phyloP scores from a whole-genome alignment of 495 filamentous ascomycete species.

The Penicillium paxilli region DNA sequence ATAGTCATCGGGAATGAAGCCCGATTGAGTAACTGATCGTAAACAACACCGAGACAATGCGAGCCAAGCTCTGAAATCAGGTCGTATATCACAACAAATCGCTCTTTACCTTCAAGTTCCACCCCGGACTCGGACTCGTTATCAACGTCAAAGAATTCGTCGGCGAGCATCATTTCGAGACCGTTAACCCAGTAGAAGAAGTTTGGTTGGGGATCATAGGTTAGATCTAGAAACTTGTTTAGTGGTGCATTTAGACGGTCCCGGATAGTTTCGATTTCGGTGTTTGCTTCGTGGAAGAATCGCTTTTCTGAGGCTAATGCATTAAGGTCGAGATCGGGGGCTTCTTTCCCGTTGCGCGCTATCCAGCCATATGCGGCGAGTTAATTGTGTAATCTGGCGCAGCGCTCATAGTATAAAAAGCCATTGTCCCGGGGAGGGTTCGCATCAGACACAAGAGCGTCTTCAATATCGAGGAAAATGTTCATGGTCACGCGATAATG shows the following conservation, averaged over 20 bases:
- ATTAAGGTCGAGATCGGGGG: conserved; percentile 17
- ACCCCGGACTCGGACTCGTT: conserved; percentile 12
- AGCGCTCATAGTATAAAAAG: conserved; percentile 36
- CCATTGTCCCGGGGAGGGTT: conserved; percentile 29
- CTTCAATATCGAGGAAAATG: conserved; percentile 20
- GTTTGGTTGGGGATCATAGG: conserved; percentile 13
- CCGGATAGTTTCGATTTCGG: conserved; percentile 12
- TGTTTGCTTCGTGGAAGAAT: not conserved
- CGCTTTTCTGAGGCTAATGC: conserved; percentile 7
- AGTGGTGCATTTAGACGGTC: conserved; percentile 24
- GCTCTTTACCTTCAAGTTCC: conserved; percentile 11
- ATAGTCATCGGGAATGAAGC: conserved; percentile 14
- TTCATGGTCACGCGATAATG: conserved; percentile 6
- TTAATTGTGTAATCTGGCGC: conserved; percentile 44
- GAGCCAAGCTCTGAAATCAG: conserved; percentile 5
- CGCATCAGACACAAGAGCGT: conserved; percentile 26
- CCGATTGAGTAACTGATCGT: conserved; percentile 16
- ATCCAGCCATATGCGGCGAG: conserved; percentile 36
- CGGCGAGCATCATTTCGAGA: conserved; percentile 7
- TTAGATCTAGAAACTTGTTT: conserved; percentile 25
- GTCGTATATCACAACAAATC: conserved; percentile 19
- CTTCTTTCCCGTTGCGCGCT: conserved; percentile 14
- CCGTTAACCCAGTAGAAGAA: conserved; percentile 26
- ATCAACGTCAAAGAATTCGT: conserved; percentile 8
- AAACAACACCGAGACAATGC: conserved; percentile 19